Evolutionary conservation across 2,329 filamentous ascomycete genomes (phyloP).

Genomic region (Penicillium janthinellum): DNA sequence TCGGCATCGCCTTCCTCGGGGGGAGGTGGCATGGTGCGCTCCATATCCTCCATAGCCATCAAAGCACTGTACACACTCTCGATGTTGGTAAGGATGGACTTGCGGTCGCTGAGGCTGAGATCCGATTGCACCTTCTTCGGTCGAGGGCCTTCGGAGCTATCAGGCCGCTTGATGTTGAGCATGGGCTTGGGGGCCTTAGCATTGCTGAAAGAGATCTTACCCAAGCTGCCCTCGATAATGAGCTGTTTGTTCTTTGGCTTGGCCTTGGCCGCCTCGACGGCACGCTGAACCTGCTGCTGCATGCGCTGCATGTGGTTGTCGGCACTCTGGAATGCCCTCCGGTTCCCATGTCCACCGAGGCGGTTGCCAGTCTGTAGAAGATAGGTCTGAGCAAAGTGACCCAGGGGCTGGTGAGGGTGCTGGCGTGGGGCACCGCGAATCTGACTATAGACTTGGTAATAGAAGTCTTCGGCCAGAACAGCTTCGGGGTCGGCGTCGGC

Average conservation of each 20-base stretch:
- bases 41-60: conserved; percentile 93
- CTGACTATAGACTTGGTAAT: conserved; percentile 96
- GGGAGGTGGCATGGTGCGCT: conserved; percentile 73
- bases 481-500: conserved; percentile 79
- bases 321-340: conserved; percentile 76
- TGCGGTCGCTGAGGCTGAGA: conserved; percentile 71
- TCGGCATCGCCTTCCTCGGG: conserved; percentile 68
- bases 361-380: conserved; percentile 91
- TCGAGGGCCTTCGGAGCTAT: conserved; percentile 63
- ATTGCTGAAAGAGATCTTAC: conserved; percentile 99
- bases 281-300: conserved; percentile 97
- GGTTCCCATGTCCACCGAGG: conserved; percentile 64
- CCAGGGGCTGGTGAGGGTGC: conserved; percentile 88
- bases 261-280: conserved; percentile 94
- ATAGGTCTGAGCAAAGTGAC: conserved; percentile 97
- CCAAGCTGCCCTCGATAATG: conserved; percentile 91
- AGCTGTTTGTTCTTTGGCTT: conserved; percentile 98
- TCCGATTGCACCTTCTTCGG: conserved; percentile 50
- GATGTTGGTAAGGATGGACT: conserved; percentile 80
- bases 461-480: conserved; percentile 88
- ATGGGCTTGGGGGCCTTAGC: conserved; percentile 95
- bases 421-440: conserved; percentile 88
- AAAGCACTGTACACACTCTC: conserved; percentile 84
- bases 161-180: conserved; percentile 89
- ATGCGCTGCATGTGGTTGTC: conserved; percentile 99